Base-by-base conservation (phyloP, 2,329 filamentous ascomycete species). In the Truncatella angustata region DNA sequence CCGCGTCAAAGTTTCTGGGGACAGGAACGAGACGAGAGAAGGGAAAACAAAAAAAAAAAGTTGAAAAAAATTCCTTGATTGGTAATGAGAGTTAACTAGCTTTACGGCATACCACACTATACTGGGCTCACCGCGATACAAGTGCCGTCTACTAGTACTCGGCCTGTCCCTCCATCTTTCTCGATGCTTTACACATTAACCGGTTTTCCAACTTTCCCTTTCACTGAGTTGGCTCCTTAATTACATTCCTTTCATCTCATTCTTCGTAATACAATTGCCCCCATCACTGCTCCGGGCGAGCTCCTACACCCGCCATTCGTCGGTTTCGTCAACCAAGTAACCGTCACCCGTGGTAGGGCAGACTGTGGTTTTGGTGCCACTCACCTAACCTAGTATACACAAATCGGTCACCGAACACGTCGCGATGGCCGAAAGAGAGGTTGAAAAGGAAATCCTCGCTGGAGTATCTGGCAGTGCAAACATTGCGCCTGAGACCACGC, bases 401-500 rank as follows among this genome's bases (percentile, higher is more conserved):
- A 26, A 24, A 45, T 28, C 28, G 12, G 24, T 20, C 26, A 47
- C 28, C 26, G 28, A 21, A 34, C 28, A 21, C 14, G 14, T 16
- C 45, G 32, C 26, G n/a, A 51, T 51, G 34, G 49, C 42, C 16
- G 48, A 47, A 18, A 35, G 28, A 24, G 48, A 54, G 30, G 32
- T 42, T 12, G 52, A 54, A 35, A 54, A 54, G 52, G 47, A 54
- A 18, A n/a, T 20, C 34, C 16, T 50, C 26, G 51, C 39, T 3
- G 47, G 24, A 9, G 10, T 9, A 9, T 28, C 34, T 18, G 48
- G 43, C 18, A 35, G 20, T 14, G 16, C 39, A 20, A 50, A 44
- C n/a, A 35, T 18, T 26, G 32, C 49, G n/a, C 49, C 54, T 32
- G 55, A 54, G 4, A 46, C 26, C 23, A 57, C 56, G 18, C 10